These are phyloP conservation scores for Plasmopara viticola DNA, from an alignment of 352 stramenopile species.

Conservation along the genomic window DNA sequence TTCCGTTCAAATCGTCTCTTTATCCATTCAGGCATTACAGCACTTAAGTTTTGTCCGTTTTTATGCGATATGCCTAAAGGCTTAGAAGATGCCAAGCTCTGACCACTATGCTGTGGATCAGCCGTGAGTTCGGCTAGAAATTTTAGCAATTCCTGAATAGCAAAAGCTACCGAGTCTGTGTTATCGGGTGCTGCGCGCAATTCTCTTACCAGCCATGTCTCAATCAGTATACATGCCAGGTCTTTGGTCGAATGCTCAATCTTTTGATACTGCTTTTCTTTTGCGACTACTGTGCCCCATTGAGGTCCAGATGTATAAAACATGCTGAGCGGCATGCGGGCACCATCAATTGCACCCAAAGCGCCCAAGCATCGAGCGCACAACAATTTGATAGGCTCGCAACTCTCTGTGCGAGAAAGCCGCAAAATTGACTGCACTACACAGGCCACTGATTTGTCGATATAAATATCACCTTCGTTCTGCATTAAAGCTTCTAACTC, in stretches of 20 bases:
- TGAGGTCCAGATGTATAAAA: constrained; percentile 40
- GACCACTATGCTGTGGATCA: constrained; percentile 66
- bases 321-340: constrained; percentile 61
- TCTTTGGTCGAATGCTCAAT: constrained; percentile 74
- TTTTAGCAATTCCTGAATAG: constrained; percentile 82
- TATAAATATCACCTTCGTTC: constrained; percentile 58
- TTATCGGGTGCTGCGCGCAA: constrained; percentile 78
- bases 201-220: constrained; percentile 77
- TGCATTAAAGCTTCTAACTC: constrained; percentile 67
- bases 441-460: constrained; percentile 50
- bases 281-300: constrained; percentile 17
- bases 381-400: constrained; percentile 59
- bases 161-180: constrained; percentile 71
- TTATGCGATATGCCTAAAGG: constrained; percentile 15
- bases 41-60: constrained; percentile 8
- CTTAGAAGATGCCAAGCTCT: constrained; percentile 29
- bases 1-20: constrained; percentile 78
- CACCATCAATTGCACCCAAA: constrained; percentile 73
- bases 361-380: constrained; percentile 71
- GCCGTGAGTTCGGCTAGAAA: constrained; percentile 70
- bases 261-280: constrained; percentile 38
- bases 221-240: constrained; percentile 75
- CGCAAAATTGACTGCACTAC: constrained; percentile 64
- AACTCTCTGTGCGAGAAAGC: constrained; percentile 56
- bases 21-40: constrained; percentile 77